Evolutionary conservation across 1,139 yeast genomes (phyloP).

Genomic region (Zygosaccharomyces sapae): DNA sequence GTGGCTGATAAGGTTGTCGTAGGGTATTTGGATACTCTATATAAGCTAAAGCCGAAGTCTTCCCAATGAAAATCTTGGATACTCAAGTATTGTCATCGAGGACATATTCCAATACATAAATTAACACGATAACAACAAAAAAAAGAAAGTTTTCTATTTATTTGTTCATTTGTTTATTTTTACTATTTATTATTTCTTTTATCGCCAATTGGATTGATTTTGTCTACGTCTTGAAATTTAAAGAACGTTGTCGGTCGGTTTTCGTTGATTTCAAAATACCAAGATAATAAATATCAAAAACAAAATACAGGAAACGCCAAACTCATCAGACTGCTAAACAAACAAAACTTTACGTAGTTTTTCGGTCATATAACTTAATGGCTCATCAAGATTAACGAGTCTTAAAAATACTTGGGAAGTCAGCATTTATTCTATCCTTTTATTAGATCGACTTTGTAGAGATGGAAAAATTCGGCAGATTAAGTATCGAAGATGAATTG

Average conservation of each 20-base stretch:
- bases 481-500: conserved; percentile 16
- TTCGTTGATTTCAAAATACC: no score
- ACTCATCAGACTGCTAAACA: neutral
- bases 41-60: conserved; percentile 25
- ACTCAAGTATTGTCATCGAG: neutral
- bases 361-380: neutral
- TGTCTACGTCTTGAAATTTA: no score
- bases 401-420: neutral
- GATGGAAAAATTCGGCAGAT: conserved; percentile 17
- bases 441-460: neutral
- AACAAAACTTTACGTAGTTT: neutral
- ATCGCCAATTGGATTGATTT: no score
- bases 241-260: no score
- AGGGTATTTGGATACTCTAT: conserved; percentile 76
- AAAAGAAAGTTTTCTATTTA: no score
- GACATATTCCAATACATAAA: neutral
- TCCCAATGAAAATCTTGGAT: neutral
- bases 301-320: no score
- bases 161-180: no score
- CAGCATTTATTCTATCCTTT: neutral
- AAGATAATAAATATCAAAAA: no score
- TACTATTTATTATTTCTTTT: no score
- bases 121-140: no score
- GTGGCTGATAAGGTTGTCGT: conserved; percentile 77
- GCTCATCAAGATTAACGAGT: neutral